Conservation (phyloP, 257 asterid species). For the Plantago ovata region DNA sequence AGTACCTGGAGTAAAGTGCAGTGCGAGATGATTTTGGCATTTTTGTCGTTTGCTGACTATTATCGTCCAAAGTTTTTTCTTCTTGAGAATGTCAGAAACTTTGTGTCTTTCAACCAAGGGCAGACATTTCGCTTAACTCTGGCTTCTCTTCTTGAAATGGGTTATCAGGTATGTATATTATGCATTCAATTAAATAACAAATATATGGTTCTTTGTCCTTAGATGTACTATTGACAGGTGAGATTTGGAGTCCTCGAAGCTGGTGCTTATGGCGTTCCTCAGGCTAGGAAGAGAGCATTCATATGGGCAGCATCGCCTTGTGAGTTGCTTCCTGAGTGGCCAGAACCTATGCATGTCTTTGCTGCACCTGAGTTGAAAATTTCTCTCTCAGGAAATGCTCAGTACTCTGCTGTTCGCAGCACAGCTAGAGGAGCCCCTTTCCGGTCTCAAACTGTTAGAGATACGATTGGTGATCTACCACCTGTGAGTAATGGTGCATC, state of each 20-base stretch:
- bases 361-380: slow-evolving; percentile 76
- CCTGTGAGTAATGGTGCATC: slow-evolving; percentile 86
- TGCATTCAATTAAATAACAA: slow-evolving; percentile 9
- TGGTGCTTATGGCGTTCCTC: slow-evolving; percentile 94
- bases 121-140: slow-evolving; percentile 87
- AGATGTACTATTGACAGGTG: slow-evolving; percentile 35
- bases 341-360: slow-evolving; percentile 97
- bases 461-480: slow-evolving; percentile 95
- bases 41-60: slow-evolving; percentile 88
- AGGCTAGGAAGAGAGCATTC: slow-evolving; percentile 92
- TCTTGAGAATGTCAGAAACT: slow-evolving; percentile 89
- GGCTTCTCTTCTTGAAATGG: slow-evolving; percentile 96
- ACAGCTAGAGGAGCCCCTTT: slow-evolving; percentile 87
- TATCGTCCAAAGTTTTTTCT: slow-evolving; percentile 91
- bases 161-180: slow-evolving; percentile 71
- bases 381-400: slow-evolving; percentile 45
- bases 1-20: slow-evolving; percentile 99
- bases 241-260: slow-evolving; percentile 94
- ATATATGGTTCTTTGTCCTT: slow-evolving; percentile 4
- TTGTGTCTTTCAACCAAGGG: slow-evolving; percentile 92
- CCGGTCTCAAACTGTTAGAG: slow-evolving; percentile 90
- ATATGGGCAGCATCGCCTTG: slow-evolving; percentile 98
- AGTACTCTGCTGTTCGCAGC: slow-evolving; percentile 79
- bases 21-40: slow-evolving; percentile 94
- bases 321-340: slow-evolving; percentile 94